A percentile compares a stretch with the other conserved stretches of the same genome.
phyloP scores from a whole-genome alignment of 176 grass and related monocot genomes.

The Carex pumila region DNA sequence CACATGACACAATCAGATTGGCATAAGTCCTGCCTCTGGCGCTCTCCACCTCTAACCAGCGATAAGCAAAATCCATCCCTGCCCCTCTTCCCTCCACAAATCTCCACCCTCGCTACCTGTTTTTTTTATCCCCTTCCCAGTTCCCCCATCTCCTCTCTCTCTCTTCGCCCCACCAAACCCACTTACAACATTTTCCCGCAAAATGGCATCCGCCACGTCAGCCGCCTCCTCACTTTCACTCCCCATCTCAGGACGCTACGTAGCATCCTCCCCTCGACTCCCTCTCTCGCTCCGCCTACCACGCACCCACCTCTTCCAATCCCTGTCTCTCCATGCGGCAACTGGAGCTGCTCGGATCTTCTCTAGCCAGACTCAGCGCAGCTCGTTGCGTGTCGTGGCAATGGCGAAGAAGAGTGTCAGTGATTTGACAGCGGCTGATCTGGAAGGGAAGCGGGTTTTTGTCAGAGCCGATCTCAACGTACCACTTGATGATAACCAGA shows the following conservation, averaged over 20 bases:
- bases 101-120: not conserved
- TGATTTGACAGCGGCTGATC: conserved; percentile 9
- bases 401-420: conserved; percentile 36
- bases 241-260: not conserved
- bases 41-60: conserved; percentile 23
- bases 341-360: conserved; percentile 5
- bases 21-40: not conserved
- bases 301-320: not conserved
- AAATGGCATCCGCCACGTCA: conserved; percentile 22
- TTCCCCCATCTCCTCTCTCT: not conserved
- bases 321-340: not conserved
- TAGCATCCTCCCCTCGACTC: not conserved
- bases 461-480: conserved; percentile 38
- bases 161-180: not conserved
- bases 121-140: not conserved
- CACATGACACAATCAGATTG: not conserved
- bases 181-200: not conserved
- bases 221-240: conserved; percentile 9
- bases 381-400: conserved; percentile 7
- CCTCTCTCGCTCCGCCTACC: not conserved
- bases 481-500: conserved; percentile 29
- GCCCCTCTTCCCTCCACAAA: conserved; percentile 19
- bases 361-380: not conserved
- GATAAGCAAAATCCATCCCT: conserved; percentile 21
- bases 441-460: conserved; percentile 36